These are phyloP conservation scores for Kwoniella pini DNA, from an alignment of 768 basidiomycete species.

Conservation along the genomic window DNA sequence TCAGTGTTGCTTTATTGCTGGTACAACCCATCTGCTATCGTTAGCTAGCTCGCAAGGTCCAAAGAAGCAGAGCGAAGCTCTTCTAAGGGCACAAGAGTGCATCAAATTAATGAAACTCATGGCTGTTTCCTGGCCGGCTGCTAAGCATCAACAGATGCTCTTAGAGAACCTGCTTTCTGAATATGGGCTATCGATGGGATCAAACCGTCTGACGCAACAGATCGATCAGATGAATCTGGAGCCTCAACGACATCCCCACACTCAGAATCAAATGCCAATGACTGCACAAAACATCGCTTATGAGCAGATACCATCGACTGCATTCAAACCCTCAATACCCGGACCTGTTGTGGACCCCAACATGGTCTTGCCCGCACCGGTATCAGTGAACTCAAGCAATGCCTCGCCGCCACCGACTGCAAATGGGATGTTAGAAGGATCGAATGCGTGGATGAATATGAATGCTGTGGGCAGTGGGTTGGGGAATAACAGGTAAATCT, in stretches of 20 bases:
- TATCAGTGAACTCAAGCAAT: background rate
- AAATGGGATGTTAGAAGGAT: background rate
- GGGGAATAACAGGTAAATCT: background rate
- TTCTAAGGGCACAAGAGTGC: slow-evolving; percentile 29
- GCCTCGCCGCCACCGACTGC: background rate
- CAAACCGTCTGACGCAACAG: background rate
- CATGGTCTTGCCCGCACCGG: background rate
- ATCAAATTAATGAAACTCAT: slow-evolving; percentile 33
- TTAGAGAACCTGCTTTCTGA: slow-evolving; percentile 27
- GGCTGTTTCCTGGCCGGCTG: slow-evolving; percentile 35
- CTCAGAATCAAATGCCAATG: background rate
- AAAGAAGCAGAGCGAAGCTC: slow-evolving; percentile 30
- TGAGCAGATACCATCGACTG: no score
- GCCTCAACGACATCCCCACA: background rate
- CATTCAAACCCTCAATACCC: background rate
- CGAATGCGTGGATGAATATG: slow-evolving; percentile 3
- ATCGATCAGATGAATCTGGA: background rate
- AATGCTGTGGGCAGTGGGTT: background rate
- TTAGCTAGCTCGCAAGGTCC: slow-evolving; percentile 28
- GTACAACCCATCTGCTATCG: slow-evolving; percentile 35
- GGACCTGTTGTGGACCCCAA: background rate
- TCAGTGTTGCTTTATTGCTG: slow-evolving; percentile 40
- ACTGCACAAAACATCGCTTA: no score
- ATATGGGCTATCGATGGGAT: slow-evolving; percentile 23
- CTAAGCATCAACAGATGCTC: slow-evolving; percentile 25